These are phyloP conservation scores for Jackrogersella minutella DNA, from an alignment of 495 filamentous ascomycete species.

Conservation along the genomic window DNA sequence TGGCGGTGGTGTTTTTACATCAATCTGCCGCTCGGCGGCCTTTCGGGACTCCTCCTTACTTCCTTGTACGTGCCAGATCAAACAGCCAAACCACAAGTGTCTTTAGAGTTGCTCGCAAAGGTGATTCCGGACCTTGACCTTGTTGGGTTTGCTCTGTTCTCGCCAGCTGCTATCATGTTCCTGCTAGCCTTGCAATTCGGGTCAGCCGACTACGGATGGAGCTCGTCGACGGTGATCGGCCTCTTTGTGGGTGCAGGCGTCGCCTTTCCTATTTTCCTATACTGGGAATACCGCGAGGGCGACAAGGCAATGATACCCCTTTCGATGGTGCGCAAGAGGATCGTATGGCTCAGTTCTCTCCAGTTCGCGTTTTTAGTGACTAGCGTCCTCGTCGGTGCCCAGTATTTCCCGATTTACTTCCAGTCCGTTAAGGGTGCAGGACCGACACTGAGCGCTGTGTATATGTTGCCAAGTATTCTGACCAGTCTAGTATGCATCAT, in stretches of 20 bases:
- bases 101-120: conserved; percentile 27
- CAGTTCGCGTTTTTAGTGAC: conserved; percentile 38
- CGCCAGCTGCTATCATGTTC: conserved; percentile 55
- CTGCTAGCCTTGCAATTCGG: conserved; percentile 64
- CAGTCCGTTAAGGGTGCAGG: conserved; percentile 65
- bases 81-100: conserved; percentile 34
- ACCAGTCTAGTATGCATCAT: conserved; percentile 59
- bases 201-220: conserved; percentile 60
- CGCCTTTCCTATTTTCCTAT: conserved; percentile 51
- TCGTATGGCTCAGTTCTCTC: conserved; percentile 45
- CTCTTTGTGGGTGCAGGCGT: conserved; percentile 57
- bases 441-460: conserved; percentile 60
- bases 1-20: conserved; percentile 70
- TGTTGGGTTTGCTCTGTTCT: conserved; percentile 58
- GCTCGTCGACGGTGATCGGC: conserved; percentile 48
- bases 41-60: conserved; percentile 51
- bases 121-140: conserved; percentile 56
- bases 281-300: conserved; percentile 58
- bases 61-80: conserved; percentile 58
- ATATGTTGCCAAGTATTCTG: conserved; percentile 62
- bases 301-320: conserved; percentile 55
- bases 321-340: conserved; percentile 42
- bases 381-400: conserved; percentile 41
- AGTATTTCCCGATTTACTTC: conserved; percentile 72
- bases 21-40: conserved; percentile 67